Evolutionary conservation across 2,329 filamentous ascomycete species (phyloP).

Genomic region (Rugonectria rugulosa): DNA sequence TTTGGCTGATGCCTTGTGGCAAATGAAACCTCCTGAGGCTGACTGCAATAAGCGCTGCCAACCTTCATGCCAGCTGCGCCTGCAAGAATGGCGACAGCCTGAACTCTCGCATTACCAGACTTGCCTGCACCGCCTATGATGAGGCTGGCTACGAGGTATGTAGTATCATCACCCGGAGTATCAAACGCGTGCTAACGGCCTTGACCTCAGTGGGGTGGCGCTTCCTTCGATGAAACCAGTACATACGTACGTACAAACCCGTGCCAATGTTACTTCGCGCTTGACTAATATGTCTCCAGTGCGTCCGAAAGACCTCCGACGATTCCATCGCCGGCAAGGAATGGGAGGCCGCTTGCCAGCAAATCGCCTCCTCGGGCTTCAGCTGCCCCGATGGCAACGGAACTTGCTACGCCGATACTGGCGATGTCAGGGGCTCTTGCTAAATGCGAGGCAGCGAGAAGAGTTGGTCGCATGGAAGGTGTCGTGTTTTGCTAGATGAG

Average conservation of each 20-base stretch:
- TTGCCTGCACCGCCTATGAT: slow-evolving; percentile 28
- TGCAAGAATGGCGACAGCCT: slow-evolving; percentile 33
- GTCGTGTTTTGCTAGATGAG: no score
- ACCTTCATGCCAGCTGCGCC: slow-evolving; percentile 28
- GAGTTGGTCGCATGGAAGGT: no score
- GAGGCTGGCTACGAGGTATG: slow-evolving; percentile 23
- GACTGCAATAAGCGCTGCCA: slow-evolving; percentile 18
- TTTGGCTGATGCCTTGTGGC: background rate
- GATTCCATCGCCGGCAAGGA: slow-evolving; percentile 30
- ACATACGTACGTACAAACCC: slow-evolving; percentile 22
- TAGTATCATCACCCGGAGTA: accelerated
- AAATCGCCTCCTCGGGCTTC: slow-evolving; percentile 27
- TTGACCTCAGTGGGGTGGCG: slow-evolving; percentile 24
- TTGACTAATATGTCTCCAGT: slow-evolving; percentile 15
- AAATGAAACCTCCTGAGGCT: slow-evolving; percentile 2
- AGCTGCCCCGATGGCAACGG: slow-evolving; percentile 28
- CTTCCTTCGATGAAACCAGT: slow-evolving; percentile 20
- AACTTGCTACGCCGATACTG: slow-evolving; percentile 27
- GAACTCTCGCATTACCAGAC: slow-evolving; percentile 30
- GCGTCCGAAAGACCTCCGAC: slow-evolving; percentile 14
- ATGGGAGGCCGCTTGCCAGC: slow-evolving; percentile 32
- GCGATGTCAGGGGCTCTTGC: slow-evolving; percentile 22
- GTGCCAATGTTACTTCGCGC: no score
- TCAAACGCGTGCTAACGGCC: background rate
- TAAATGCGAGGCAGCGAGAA: no score